A percentile compares a stretch with the other conserved stretches of the same genome.
Conservation (phyloP, 805 yeast species). For the Candida xiaguanensis region DNA sequence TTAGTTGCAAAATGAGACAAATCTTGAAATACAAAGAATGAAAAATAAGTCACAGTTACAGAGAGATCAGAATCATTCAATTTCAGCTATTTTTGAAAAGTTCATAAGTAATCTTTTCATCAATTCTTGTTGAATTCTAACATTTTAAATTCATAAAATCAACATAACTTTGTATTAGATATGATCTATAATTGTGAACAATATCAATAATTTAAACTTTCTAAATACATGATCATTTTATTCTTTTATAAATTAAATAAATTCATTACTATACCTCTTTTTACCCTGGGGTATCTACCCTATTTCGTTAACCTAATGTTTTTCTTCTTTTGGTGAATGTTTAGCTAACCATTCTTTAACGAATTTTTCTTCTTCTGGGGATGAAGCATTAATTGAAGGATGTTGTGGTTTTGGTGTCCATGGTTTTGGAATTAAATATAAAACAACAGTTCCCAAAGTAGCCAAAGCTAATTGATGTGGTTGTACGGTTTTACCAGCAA, state of each 20-base stretch:
- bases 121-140: too few relatives aligned
- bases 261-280: too few relatives aligned
- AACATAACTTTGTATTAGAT: constrained; percentile 1
- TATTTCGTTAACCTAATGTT: constrained; percentile 15
- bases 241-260: neutral
- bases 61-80: too few relatives aligned
- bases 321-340: constrained; percentile 36
- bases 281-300: too few relatives aligned
- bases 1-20: too few relatives aligned
- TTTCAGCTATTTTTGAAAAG: neutral
- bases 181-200: constrained; percentile 3
- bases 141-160: neutral
- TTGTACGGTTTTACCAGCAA: constrained; percentile 79
- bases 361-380: constrained; percentile 88
- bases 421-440: constrained; percentile 69
- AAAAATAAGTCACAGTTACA: too few relatives aligned
- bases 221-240: constrained; percentile 5
- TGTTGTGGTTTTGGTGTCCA: constrained; percentile 55
- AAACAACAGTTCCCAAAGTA: constrained; percentile 68
- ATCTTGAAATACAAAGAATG: neutral
- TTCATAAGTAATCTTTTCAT: too few relatives aligned
- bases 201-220: neutral
- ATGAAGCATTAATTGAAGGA: constrained; percentile 70
- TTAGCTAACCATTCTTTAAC: constrained; percentile 64
- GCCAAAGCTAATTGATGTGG: constrained; percentile 82